Evolutionary conservation across 768 basidiomycete genomes (phyloP).

Genomic region (Amanita pseudoporphyria): DNA sequence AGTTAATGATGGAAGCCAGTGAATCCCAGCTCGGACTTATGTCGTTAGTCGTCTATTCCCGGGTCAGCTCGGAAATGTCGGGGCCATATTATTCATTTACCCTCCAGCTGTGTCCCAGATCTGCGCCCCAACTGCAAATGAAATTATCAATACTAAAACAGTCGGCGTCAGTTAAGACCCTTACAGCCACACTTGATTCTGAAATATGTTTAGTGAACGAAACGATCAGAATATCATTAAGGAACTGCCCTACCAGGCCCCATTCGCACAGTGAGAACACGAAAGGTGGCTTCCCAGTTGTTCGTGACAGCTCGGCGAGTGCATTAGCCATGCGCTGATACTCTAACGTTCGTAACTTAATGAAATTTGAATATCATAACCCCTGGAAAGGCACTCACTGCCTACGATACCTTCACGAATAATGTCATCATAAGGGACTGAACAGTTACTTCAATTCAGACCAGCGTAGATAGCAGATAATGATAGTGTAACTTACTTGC

Average conservation of each 20-base stretch:
- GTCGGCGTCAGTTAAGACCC: constrained; percentile 6
- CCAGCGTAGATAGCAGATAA: background rate
- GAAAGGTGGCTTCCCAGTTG: constrained; percentile 33
- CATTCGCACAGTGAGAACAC: constrained; percentile 56
- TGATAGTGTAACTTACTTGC: constrained; percentile 25
- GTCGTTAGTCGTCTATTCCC: constrained; percentile 39
- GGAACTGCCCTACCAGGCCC: constrained; percentile 40
- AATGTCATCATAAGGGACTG: constrained; percentile 50
- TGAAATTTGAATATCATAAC: background rate
- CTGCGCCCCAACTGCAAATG: constrained; percentile 36
- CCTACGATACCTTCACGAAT: constrained; percentile 46
- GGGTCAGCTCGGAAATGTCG: constrained; percentile 1
- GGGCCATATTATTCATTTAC: constrained; percentile 20
- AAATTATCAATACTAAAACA: background rate
- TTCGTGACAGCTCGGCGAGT: constrained; percentile 35
- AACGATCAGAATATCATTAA: background rate
- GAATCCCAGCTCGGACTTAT: constrained; percentile 45
- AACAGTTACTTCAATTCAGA: background rate
- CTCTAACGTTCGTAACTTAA: constrained; percentile 20
- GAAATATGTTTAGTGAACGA: background rate
- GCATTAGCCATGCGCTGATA: constrained; percentile 58
- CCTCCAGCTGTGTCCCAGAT: constrained; percentile 60
- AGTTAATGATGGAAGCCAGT: constrained; percentile 48
- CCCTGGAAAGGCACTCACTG: constrained; percentile 29
- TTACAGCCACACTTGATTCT: constrained; percentile 49